phyloP scores from a whole-genome alignment of 176 grass and related monocot species.

The Metroxylon sagu region DNA sequence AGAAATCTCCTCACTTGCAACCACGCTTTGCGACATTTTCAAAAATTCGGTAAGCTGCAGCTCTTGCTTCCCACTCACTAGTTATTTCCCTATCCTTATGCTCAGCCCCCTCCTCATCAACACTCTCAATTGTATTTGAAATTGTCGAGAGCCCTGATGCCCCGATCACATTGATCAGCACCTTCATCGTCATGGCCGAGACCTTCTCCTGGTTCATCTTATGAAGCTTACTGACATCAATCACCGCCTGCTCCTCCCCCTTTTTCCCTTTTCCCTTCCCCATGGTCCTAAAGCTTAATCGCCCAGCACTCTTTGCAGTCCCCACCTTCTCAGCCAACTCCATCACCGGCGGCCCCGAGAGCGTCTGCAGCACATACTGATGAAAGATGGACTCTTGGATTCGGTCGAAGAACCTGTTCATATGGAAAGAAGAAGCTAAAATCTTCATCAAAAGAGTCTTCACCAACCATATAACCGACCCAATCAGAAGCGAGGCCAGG shows the following conservation, averaged over 20 bases:
- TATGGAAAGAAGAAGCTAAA: conserved; percentile 76
- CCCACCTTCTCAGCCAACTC: conserved; percentile 78
- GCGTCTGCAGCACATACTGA: conserved; percentile 80
- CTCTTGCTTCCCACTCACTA: conserved; percentile 73
- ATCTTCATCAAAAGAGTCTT: conserved; percentile 91
- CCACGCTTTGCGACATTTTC: conserved; percentile 73
- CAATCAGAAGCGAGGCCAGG: conserved; percentile 26
- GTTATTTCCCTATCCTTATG: conserved; percentile 82
- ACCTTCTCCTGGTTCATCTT: conserved; percentile 86
- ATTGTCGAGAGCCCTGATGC: conserved; percentile 72
- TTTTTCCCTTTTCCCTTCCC: conserved; percentile 35
- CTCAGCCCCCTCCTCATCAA: conserved; percentile 55
- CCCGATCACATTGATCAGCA: conserved; percentile 52
- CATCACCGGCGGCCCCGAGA: conserved; percentile 71
- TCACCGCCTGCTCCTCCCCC: conserved; percentile 50
- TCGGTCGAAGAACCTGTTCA: conserved; percentile 86
- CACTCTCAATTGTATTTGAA: conserved; percentile 72
- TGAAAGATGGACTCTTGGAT: conserved; percentile 91
- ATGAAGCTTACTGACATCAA: conserved; percentile 61
- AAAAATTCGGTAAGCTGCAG: conserved; percentile 59
- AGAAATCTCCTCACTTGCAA: conserved; percentile 40
- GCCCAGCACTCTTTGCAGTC: conserved; percentile 28
- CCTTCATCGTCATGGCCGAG: conserved; percentile 89
- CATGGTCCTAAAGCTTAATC: conserved; percentile 49
- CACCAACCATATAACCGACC: conserved; percentile 54